Evolutionary conservation across 345 rosid species (phyloP).

Genomic region (Gossypium raimondii): DNA sequence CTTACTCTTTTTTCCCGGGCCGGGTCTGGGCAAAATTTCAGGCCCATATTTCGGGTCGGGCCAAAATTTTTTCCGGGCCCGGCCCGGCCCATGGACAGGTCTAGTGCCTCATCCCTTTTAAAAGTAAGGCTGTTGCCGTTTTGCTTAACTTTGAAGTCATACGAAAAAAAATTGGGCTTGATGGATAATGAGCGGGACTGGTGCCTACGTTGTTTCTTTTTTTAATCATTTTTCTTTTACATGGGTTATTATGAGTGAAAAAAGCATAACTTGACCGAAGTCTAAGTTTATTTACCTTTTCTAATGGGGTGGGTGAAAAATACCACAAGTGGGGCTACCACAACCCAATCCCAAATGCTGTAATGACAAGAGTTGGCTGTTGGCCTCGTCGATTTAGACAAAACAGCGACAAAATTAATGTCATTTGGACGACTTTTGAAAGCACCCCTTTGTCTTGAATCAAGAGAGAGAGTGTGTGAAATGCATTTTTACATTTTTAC

Average conservation of each 20-base stretch:
- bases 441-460: background rate
- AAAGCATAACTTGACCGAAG: background rate
- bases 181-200: background rate
- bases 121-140: constrained; percentile 23
- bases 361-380: background rate
- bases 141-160: constrained; percentile 26
- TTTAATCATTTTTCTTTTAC: background rate
- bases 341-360: background rate
- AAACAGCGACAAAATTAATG: background rate
- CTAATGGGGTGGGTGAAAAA: background rate
- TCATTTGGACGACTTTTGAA: background rate
- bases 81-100: no score
- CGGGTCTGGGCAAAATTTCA: no score
- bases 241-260: background rate
- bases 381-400: constrained; percentile 1
- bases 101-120: constrained; percentile 18
- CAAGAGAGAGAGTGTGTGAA: background rate
- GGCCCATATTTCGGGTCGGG: no score
- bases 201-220: background rate
- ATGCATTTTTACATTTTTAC: no score
- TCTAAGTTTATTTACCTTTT: background rate
- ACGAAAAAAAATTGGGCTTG: background rate
- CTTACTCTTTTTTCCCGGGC: no score
- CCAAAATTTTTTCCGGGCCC: no score
- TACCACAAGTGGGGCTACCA: background rate